Percentiles rank a stretch among this genome's conserved stretches.
phyloP scores from a whole-genome alignment of 257 asterid genomes.

The Misopates orontium region DNA sequence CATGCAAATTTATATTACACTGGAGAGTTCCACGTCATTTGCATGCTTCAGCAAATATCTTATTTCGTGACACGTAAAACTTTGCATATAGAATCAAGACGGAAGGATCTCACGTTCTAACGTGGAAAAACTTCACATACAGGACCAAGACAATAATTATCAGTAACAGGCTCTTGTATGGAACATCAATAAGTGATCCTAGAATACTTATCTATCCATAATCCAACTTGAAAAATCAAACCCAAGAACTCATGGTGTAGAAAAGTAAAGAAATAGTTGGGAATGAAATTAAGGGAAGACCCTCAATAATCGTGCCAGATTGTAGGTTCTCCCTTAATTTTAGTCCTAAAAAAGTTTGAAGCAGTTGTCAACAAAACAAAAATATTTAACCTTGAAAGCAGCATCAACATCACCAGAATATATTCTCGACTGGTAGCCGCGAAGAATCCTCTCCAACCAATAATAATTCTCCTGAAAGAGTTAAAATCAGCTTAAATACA shows the following conservation, averaged over 20 bases:
- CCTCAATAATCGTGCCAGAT: too few relatives aligned
- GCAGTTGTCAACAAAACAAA: slow-evolving; percentile 21
- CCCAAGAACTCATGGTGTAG: background rate
- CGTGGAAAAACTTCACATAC: too few relatives aligned
- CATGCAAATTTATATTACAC: background rate
- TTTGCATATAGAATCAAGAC: too few relatives aligned
- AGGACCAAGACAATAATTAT: background rate
- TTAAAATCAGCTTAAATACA: slow-evolving; percentile 31
- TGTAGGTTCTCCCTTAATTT: too few relatives aligned
- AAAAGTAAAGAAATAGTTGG: too few relatives aligned
- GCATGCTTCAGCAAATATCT: too few relatives aligned
- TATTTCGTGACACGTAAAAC: background rate
- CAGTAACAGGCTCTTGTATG: background rate
- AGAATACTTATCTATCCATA: slow-evolving; percentile 5
- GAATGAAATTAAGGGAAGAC: too few relatives aligned
- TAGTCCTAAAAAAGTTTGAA: slow-evolving; percentile 5
- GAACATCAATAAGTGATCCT: background rate
- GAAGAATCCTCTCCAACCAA: slow-evolving; percentile 88
- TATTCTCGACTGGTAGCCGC: slow-evolving; percentile 89
- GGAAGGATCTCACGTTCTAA: too few relatives aligned
- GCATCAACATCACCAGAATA: slow-evolving; percentile 80
- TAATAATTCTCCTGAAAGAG: slow-evolving; percentile 72
- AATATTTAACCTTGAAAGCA: slow-evolving; percentile 62
- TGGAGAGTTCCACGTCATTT: background rate
- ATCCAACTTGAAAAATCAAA: slow-evolving; percentile 1